Evolutionary conservation across 441 rosid species (phyloP), one percentile per base, ranked within the genome.

Genomic region (Arabidopsis hybrid): DNA sequence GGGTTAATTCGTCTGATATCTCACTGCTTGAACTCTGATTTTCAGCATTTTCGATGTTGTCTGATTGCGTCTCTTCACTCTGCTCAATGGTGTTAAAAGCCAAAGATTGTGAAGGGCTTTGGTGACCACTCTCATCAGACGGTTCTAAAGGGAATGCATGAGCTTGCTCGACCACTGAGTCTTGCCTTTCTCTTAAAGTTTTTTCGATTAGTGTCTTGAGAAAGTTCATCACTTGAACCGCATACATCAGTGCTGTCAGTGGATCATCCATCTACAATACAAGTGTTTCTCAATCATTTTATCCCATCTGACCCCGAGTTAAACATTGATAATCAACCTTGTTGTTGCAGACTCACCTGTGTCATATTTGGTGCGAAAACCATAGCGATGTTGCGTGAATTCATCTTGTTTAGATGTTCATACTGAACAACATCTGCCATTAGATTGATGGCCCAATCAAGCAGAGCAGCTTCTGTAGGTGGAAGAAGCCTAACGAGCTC

Each of bases 361-460:
- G 97, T 91, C 98, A 93, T 91, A 71, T 93, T 91, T 14, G 98
- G 98, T 5, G 98, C 98, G 45, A 93, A 93, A 60, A 91, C 96
- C 91, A 89, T 89, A 67, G 98, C 98, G 6, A 93, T 83, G 78
- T 88, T 93, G 49, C 86, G 94, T 14, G 96, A 85, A 71, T 91
- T 87, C 98, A 93, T 93, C 83, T 93, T 93, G 81, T 93, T 93
- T 10, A 80, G 38, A 77, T 86, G 84, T 79, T 91, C 96, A 47
- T 77, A 83, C 72, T 88, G 87, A 50, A 85, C 97, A 79, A 93
- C 92, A 75, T 91, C 96, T 70, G 95, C 91, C 98, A 93, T 91
- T 70, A 93, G 85, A 76, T 91, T 93, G 83, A 91, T 74, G 36
- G 93, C 96, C 98, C 96, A 93, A 78, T 93, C 95, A 57, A 91